These are phyloP conservation scores for Yamadazyma nakazawae DNA, from an alignment of 805 yeast species.

Conservation along the genomic window DNA sequence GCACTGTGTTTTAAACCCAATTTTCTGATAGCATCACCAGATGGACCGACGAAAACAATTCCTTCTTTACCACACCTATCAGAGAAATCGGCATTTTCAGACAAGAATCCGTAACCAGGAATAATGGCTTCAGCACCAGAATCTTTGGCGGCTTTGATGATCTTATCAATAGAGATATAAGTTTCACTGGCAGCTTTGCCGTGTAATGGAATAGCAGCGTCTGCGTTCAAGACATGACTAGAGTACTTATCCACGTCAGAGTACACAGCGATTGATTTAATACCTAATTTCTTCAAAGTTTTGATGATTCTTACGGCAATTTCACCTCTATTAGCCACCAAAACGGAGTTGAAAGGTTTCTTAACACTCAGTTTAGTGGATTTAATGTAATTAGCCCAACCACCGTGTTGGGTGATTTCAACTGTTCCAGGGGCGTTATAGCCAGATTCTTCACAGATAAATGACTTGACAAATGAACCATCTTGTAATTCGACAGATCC, in stretches of 20 bases:
- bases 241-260: slow-evolving; percentile 90
- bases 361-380: slow-evolving; percentile 16
- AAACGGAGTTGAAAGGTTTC: slow-evolving; percentile 76
- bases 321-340: slow-evolving; percentile 97
- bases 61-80: slow-evolving; percentile 82
- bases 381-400: slow-evolving; percentile 71
- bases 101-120: slow-evolving; percentile 95
- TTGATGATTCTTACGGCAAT: slow-evolving; percentile 92
- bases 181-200: slow-evolving; percentile 91
- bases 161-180: slow-evolving; percentile 80
- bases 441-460: slow-evolving; percentile 91
- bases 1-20: slow-evolving; percentile 96
- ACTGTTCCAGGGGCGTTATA: slow-evolving; percentile 66
- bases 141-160: slow-evolving; percentile 77
- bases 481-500: slow-evolving; percentile 82
- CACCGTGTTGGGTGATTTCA: slow-evolving; percentile 85
- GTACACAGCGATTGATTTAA: slow-evolving; percentile 81
- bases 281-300: slow-evolving; percentile 77
- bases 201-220: slow-evolving; percentile 71
- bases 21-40: slow-evolving; percentile 87
- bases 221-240: slow-evolving; percentile 81
- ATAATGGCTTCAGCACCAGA: slow-evolving; percentile 91
- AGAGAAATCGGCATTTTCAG: slow-evolving; percentile 95
- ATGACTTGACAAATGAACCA: slow-evolving; percentile 87
- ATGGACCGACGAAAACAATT: slow-evolving; percentile 92